These are phyloP conservation scores for Salmacisia buchloeana DNA, from an alignment of 1,284 basidiomycete genomes.

Conservation along the genomic window DNA sequence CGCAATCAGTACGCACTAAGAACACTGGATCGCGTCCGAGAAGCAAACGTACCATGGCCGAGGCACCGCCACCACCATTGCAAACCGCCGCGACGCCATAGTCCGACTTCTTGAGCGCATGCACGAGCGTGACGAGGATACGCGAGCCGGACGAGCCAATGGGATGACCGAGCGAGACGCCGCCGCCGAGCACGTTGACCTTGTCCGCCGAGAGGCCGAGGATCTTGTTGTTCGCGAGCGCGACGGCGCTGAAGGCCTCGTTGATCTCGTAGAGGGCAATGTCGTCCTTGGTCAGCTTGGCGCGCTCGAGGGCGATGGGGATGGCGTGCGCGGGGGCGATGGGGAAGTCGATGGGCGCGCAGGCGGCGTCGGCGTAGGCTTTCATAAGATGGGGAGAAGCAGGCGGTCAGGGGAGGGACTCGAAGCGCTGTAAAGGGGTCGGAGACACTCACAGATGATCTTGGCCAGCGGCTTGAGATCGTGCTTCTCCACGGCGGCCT, in stretches of 20 bases:
- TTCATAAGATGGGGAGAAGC: not conserved
- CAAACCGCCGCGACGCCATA: conserved; percentile 96
- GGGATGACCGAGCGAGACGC: conserved; percentile 53
- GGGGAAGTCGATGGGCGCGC: conserved; percentile 95
- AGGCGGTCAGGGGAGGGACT: not conserved
- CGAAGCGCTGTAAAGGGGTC: not conserved
- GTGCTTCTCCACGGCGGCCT: conserved; percentile 45
- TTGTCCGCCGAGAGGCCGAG: conserved; percentile 65
- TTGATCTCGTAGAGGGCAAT: conserved; percentile 94
- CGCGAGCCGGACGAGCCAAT: conserved; percentile 92
- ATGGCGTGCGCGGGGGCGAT: conserved; percentile 86
- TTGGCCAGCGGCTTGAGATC: conserved; percentile 52
- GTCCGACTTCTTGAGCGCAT: conserved; percentile 86
- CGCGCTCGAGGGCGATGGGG: conserved; percentile 79
- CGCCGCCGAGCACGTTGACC: conserved; percentile 82
- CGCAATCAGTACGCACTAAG: not conserved
- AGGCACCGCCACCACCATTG: conserved; percentile 70
- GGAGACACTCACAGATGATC: conserved; percentile 47
- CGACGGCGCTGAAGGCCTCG: conserved; percentile 56
- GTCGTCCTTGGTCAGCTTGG: conserved; percentile 74
- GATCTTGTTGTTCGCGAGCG: conserved; percentile 47
- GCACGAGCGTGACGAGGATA: conserved; percentile 88
- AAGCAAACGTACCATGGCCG: conserved; percentile 14
- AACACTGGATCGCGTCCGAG: no score
- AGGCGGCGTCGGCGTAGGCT: conserved; percentile 95